phyloP scores from a whole-genome alignment of 371 early-diverging fungal genomes.

The Syncephalastrum monosporum region DNA sequence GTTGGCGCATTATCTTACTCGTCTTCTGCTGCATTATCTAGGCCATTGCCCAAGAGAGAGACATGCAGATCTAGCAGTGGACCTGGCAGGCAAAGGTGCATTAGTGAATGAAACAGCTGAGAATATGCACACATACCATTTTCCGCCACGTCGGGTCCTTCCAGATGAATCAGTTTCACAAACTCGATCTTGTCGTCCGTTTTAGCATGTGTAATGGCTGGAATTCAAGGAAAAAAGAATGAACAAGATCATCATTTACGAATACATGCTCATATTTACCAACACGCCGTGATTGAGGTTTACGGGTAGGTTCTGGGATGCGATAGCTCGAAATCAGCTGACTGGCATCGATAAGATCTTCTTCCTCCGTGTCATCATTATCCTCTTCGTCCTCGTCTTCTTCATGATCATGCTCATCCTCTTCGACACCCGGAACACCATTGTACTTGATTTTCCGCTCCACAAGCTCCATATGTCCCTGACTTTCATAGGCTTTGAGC shows the following conservation, averaged over 20 bases:
- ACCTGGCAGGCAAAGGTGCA: background rate
- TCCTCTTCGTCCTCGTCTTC: conserved; percentile 20
- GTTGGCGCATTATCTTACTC: conserved; percentile 5
- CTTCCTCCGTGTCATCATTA: conserved; percentile 18
- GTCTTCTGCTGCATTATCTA: conserved; percentile 9
- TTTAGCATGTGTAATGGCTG: conserved; percentile 17
- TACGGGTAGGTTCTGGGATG: too few species aligned
- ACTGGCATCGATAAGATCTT: conserved; percentile 9
- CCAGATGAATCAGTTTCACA: conserved; percentile 23
- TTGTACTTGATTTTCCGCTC: conserved; percentile 9
- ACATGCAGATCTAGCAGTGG: conserved; percentile 39
- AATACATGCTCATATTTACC: too few species aligned
- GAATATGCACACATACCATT: conserved; percentile 8
- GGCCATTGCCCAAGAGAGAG: conserved; percentile 25
- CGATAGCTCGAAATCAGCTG: too few species aligned
- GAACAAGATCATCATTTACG: too few species aligned
- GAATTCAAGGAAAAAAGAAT: too few species aligned
- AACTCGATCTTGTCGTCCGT: conserved; percentile 17
- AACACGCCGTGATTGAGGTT: too few species aligned
- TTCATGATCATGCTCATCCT: conserved; percentile 8
- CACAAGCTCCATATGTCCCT: conserved; percentile 18
- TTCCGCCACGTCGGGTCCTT: conserved; percentile 8
- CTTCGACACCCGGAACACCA: background rate
- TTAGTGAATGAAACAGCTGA: background rate
- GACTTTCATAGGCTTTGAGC: conserved; percentile 21